Evolutionary conservation across 371 early-diverging fungal species (phyloP), one percentile per base, ranked within the genome.

Genomic region (Mortierella sp.): DNA sequence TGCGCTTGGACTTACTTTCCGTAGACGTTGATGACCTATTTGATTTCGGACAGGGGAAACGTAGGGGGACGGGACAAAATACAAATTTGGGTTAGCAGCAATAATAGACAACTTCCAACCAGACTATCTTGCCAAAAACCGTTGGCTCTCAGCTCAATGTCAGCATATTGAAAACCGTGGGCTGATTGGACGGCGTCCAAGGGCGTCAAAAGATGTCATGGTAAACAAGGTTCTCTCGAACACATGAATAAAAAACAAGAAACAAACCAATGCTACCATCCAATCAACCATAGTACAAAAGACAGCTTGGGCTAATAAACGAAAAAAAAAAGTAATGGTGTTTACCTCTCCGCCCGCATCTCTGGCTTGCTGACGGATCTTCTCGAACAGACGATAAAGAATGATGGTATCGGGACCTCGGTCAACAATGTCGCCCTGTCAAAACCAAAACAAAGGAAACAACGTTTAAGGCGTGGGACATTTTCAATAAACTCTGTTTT

Each of bases 401-500:
- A 53, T 55, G 55, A 91, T 89, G 0, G 93, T 92, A 73, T 92
- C 93, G 1, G 85, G 76, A 0, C 94, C 93, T 27, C 91, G 79
- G 61, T 93, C 92, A 0, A 91, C 86, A 5, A 92, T 82, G 75
- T 93, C 92, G 3, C 93, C 93, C 89, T 88, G 48, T 2, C 42
- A 23, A 50, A 39, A 7, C 4, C 17, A 26, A 42, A 31, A 26
- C 15, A 4, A 27, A 6, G 24, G 41, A 21, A 21, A 5, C 23
- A 24, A 42, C 47, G 28, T 15, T 26, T 11, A 27, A 68, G 23
- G 17, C 21, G 23, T 27, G 21, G 14, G 19, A 27, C 6, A 14
- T 34, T 34, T 11, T 7, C 37, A 34, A 14, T 14, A 34, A 34
- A 11, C 4, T n/a, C n/a, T n/a, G n/a, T n/a, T n/a, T n/a, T n/a